Evolutionary conservation across 169 alveolate species (phyloP).

Genomic region (Plasmodium gonderi): DNA sequence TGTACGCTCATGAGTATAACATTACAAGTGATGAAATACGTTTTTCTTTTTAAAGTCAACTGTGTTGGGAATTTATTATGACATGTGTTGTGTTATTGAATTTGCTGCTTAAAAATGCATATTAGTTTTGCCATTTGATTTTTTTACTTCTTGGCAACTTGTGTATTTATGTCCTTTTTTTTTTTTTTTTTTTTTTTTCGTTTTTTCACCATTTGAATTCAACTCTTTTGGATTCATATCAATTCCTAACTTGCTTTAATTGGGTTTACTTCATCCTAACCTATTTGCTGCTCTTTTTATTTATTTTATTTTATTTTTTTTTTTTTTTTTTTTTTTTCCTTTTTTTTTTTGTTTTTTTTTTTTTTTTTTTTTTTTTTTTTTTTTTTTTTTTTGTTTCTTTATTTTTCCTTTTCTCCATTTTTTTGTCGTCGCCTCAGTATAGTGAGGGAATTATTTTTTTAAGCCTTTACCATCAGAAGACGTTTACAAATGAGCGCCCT

Average conservation of each 20-base stretch:
- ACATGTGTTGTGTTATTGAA: too few relatives aligned
- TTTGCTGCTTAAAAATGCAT: too few relatives aligned
- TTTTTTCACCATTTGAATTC: neutral
- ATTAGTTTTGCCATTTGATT: neutral
- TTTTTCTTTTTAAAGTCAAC: too few relatives aligned
- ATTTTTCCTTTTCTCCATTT: neutral
- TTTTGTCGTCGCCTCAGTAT: neutral
- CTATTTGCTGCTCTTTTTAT: neutral
- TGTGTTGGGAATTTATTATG: too few relatives aligned
- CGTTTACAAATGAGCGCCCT: neutral
- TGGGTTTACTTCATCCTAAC: neutral
- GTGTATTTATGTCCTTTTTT: neutral
- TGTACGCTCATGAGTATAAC: too few relatives aligned
- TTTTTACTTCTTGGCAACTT: neutral
- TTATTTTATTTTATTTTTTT: neutral
- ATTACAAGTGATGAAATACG: too few relatives aligned
- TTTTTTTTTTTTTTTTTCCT: neutral
- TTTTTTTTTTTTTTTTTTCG: too few relatives aligned
- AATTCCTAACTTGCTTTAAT: too few relatives aligned
- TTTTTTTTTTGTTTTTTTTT: conserved; percentile 4
- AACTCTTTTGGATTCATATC: neutral
- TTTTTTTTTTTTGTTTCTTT: conserved; percentile 10
- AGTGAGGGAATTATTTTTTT: neutral
- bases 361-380: conserved; percentile 3
- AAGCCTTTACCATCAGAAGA: neutral